A percentile compares a stretch with the other conserved stretches of the same genome.
Evolutionary conservation across 2,329 filamentous ascomycete species (phyloP).

Genomic region (Sporothrix pseudoabietina): DNA sequence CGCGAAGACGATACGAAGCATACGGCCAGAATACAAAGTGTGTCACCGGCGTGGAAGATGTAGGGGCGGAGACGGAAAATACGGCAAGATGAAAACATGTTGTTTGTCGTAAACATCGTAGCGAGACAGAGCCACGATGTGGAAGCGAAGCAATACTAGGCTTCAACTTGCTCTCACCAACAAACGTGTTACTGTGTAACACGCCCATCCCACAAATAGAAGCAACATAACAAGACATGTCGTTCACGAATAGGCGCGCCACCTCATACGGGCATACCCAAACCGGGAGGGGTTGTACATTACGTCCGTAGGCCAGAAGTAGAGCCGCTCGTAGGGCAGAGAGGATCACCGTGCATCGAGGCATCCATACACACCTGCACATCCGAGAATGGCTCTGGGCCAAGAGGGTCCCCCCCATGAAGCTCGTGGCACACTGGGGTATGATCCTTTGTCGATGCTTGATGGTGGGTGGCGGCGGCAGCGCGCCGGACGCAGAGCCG

Average conservation of each 20-base stretch:
- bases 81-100: background rate
- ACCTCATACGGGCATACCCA: background rate
- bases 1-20: background rate
- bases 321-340: constrained; percentile 14
- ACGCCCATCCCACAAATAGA: background rate
- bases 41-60: background rate
- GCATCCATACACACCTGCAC: background rate
- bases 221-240: background rate
- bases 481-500: background rate
- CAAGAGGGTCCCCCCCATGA: background rate
- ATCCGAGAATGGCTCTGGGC: background rate
- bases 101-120: background rate
- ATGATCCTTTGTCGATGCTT: constrained; percentile 6
- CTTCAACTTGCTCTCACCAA: background rate
- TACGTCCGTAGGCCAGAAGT: background rate
- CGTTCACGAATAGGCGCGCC: background rate
- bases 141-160: background rate
- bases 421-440: background rate
- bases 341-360: constrained; percentile 15
- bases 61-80: background rate
- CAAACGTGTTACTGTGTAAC: background rate
- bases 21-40: background rate
- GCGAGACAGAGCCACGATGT: background rate
- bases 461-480: background rate
- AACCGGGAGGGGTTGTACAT: background rate